phyloP scores from a whole-genome alignment of 129 eudicot genomes.

The Erigeron canadensis region DNA sequence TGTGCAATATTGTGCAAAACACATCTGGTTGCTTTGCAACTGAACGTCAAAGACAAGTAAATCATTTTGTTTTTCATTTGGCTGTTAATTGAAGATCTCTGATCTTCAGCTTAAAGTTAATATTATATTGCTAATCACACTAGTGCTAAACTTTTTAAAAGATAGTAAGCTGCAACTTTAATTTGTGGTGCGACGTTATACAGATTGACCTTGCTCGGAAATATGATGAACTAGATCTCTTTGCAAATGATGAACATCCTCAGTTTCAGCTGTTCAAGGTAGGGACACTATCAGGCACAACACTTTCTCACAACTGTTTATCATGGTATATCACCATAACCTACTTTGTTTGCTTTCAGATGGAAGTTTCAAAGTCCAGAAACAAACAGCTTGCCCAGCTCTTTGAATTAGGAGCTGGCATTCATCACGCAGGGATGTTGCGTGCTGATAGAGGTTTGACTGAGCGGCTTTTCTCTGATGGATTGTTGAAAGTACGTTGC shows the following conservation, averaged over 20 bases:
- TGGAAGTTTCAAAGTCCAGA: conserved; percentile 87
- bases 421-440: conserved; percentile 99
- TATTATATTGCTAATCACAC: no score
- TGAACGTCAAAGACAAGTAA: conserved; percentile 1
- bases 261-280: conserved; percentile 81
- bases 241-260: conserved; percentile 73
- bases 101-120: no score
- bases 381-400: conserved; percentile 83
- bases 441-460: conserved; percentile 93
- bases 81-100: background rate
- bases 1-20: conserved; percentile 18
- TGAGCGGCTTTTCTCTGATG: conserved; percentile 87
- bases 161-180: background rate
- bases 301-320: conserved; percentile 13
- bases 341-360: conserved; percentile 49
- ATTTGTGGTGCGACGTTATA: conserved; percentile 16
- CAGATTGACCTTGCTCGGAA: conserved; percentile 84
- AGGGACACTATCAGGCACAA: conserved; percentile 33
- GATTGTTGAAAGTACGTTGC: conserved; percentile 61
- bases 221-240: conserved; percentile 59
- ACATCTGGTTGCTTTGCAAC: background rate
- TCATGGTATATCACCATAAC: conserved; percentile 20
- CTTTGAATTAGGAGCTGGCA: conserved; percentile 83
- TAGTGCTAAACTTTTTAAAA: background rate
- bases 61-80: background rate